Conservation (phyloP, 768 basidiomycete species). For the Suillus decipiens region DNA sequence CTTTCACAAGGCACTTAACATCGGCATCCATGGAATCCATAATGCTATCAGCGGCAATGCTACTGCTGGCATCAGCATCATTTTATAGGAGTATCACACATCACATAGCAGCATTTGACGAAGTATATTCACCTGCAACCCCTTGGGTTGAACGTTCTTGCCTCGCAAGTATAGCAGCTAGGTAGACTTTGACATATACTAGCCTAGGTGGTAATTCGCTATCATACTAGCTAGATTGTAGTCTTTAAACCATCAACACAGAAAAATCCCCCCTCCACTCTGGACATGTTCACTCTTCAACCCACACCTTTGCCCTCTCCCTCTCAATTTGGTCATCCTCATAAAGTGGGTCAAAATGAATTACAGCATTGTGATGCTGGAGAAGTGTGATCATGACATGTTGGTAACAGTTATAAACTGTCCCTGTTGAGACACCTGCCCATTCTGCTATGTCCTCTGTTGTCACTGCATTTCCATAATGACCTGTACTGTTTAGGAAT, state of each 20-base stretch:
- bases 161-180: too few relatives aligned
- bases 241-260: constrained; percentile 20
- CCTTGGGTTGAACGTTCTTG: too few relatives aligned
- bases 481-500: constrained; percentile 28
- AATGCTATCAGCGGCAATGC: too few relatives aligned
- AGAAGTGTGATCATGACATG: constrained; percentile 18
- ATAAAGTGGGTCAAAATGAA: constrained; percentile 10
- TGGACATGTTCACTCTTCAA: neutral
- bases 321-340: constrained; percentile 6
- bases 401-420: constrained; percentile 21
- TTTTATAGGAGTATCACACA: too few relatives aligned
- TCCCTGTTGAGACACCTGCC: constrained; percentile 23
- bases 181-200: too few relatives aligned
- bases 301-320: neutral
- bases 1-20: too few relatives aligned
- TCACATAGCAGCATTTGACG: too few relatives aligned
- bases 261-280: constrained; percentile 14
- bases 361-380: constrained; percentile 13
- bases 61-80: too few relatives aligned
- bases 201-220: too few relatives aligned
- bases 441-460: constrained; percentile 23
- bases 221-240: too few relatives aligned
- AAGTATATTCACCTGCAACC: too few relatives aligned
- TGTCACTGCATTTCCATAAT: constrained; percentile 15
- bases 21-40: too few relatives aligned